Percentiles rank a stretch among this genome's conserved stretches.
Conservation (phyloP, 2,329 filamentous ascomycete genomes). For the Pestalotiopsis sp. region DNA sequence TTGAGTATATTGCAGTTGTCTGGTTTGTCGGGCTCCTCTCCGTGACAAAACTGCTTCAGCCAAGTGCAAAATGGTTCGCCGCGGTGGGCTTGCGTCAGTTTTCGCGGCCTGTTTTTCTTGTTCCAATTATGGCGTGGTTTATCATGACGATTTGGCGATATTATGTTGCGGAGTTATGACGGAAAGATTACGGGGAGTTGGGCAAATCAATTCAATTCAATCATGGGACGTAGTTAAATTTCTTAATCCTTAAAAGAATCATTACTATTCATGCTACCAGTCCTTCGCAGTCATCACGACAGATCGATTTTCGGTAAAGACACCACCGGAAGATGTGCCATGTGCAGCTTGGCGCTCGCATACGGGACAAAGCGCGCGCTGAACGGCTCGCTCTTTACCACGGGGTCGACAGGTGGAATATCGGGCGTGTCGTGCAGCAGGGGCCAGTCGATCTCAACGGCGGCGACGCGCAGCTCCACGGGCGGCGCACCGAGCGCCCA, state of each 20-base stretch:
- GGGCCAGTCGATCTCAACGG: conserved; percentile 34
- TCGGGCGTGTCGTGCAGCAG: conserved; percentile 28
- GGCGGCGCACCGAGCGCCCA: conserved; percentile 33
- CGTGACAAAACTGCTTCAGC: no score
- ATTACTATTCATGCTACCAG: neutral
- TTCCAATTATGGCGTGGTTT: no score
- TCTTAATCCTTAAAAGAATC: neutral
- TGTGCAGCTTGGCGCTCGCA: conserved; percentile 36
- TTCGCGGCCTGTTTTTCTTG: no score
- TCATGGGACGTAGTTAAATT: neutral
- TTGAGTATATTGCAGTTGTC: no score
- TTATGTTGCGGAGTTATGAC: no score
- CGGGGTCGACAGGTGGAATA: conserved; percentile 23
- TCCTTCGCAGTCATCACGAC: neutral
- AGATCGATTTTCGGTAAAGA: conserved; percentile 20
- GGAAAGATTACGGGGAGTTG: no score
- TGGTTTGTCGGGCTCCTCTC: no score
- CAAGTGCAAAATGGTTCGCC: no score
- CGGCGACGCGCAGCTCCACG: conserved; percentile 33
- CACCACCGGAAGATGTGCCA: conserved; percentile 34
- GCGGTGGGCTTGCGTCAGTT: no score
- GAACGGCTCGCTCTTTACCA: conserved; percentile 27
- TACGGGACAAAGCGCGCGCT: conserved; percentile 34
- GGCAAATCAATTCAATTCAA: no score
- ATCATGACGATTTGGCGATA: no score